A percentile compares a stretch with the other conserved stretches of the same genome.
Evolutionary conservation across 495 filamentous ascomycete genomes (phyloP).

Genomic region (Amorphotheca resinae): DNA sequence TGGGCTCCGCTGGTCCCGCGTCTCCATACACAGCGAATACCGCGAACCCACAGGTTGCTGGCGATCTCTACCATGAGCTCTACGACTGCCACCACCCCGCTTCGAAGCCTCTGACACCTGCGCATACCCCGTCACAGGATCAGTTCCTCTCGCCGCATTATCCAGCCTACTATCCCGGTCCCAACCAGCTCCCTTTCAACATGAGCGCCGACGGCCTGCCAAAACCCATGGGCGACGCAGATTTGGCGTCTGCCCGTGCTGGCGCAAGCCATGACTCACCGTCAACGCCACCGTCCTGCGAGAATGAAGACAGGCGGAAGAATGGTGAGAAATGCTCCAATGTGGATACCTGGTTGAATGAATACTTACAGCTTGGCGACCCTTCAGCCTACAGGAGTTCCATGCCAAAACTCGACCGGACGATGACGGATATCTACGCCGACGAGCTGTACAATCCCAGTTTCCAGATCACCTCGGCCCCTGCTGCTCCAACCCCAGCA

Average conservation of each 20-base stretch:
- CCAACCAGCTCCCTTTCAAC: slow-evolving; percentile 2
- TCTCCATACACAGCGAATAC: slow-evolving; percentile 41
- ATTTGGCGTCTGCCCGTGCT: slow-evolving; percentile 22
- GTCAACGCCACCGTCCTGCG: slow-evolving; percentile 37
- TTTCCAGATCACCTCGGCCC: slow-evolving; percentile 40
- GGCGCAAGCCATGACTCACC: slow-evolving; percentile 38
- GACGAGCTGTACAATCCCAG: slow-evolving; percentile 76
- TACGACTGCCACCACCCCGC: slow-evolving; percentile 11
- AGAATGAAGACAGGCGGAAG: slow-evolving; percentile 22
- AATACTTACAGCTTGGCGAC: slow-evolving; percentile 42
- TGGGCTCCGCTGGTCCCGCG: slow-evolving; percentile 40
- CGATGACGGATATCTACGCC: slow-evolving; percentile 71
- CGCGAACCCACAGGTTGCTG: slow-evolving; percentile 36
- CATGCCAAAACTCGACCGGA: slow-evolving; percentile 71
- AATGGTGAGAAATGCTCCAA: slow-evolving; percentile 25
- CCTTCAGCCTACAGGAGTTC: slow-evolving; percentile 38
- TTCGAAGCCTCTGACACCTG: slow-evolving; percentile 21
- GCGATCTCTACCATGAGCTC: slow-evolving; percentile 21
- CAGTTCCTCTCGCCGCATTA: slow-evolving; percentile 18
- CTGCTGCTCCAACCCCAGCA: slow-evolving; percentile 32
- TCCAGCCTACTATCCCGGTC: slow-evolving; percentile 12
- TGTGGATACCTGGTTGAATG: slow-evolving; percentile 42
- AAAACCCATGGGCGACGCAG: slow-evolving; percentile 13
- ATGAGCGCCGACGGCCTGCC: slow-evolving; percentile 15
- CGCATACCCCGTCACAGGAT: slow-evolving; percentile 21